A percentile compares a stretch with the other conserved stretches of the same genome.
phyloP scores from a whole-genome alignment of 768 basidiomycete species.

The Sistotremastrum suecicum region DNA sequence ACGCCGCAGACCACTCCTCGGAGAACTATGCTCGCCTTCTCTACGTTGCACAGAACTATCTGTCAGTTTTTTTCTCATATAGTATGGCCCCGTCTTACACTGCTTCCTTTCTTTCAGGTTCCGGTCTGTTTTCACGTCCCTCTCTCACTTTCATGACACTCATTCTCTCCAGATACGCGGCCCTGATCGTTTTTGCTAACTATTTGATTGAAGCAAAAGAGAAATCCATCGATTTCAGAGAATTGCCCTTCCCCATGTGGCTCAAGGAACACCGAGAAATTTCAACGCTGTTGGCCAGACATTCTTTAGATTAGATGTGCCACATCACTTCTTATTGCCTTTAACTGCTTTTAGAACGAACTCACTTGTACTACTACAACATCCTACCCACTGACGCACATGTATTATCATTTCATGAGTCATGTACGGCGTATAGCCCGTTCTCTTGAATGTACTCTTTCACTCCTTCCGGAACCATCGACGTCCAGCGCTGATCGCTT shows the following conservation, averaged over 20 bases:
- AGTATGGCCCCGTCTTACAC: slow-evolving; percentile 6
- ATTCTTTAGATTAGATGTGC: slow-evolving; percentile 45
- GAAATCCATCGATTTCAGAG: slow-evolving; percentile 22
- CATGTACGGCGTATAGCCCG: slow-evolving; percentile 24
- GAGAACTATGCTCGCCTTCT: slow-evolving; percentile 63
- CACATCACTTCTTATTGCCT: neutral
- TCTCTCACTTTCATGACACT: neutral
- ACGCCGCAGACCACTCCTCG: slow-evolving; percentile 68
- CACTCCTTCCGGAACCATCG: slow-evolving; percentile 31
- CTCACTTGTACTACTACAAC: no score
- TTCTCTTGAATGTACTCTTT: slow-evolving; percentile 37
- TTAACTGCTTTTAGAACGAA: no score
- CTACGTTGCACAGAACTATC: slow-evolving; percentile 74
- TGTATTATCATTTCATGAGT: neutral
- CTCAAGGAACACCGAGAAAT: slow-evolving; percentile 76
- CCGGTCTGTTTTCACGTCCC: neutral
- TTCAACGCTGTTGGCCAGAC: slow-evolving; percentile 49
- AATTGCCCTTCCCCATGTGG: slow-evolving; percentile 67
- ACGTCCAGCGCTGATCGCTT: slow-evolving; percentile 27
- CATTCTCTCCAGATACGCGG: slow-evolving; percentile 44
- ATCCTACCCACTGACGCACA: no score
- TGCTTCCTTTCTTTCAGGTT: neutral
- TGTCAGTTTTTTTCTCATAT: slow-evolving; percentile 33
- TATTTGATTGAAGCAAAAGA: slow-evolving; percentile 66
- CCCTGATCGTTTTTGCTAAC: slow-evolving; percentile 88